A percentile compares a stretch with the other conserved stretches of the same genome.
These are phyloP conservation scores for Aspergillus bridgeri DNA, from an alignment of 495 filamentous ascomycete species.

Conservation along the genomic window DNA sequence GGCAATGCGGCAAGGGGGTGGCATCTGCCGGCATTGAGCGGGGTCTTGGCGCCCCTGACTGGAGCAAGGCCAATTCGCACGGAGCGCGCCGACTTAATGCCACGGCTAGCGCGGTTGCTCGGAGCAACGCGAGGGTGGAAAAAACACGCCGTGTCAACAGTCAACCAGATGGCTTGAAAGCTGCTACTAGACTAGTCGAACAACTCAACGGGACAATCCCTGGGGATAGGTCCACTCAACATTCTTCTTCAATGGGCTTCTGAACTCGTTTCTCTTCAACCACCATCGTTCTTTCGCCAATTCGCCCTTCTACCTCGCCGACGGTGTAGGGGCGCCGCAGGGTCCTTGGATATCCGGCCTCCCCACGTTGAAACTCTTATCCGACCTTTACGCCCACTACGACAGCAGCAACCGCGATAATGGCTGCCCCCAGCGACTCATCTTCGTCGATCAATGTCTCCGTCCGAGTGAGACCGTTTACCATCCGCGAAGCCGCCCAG, in stretches of 20 bases:
- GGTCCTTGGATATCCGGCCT: conserved; percentile 16
- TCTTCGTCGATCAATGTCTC: conserved; percentile 66
- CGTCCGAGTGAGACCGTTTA: conserved; percentile 95
- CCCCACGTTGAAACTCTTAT: conserved; percentile 8
- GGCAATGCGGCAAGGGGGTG: not conserved
- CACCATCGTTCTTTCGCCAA: not conserved
- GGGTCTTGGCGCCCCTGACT: no score
- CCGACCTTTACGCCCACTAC: not conserved
- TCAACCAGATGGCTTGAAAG: conserved; percentile 13
- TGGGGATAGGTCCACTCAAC: conserved; percentile 24
- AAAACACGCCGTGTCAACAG: conserved; percentile 36
- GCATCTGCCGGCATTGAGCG: no score
- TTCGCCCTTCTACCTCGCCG: conserved; percentile 11
- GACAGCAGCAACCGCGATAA: conserved; percentile 23
- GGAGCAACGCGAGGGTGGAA: conserved; percentile 34
- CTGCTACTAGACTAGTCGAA: conserved; percentile 5
- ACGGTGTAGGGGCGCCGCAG: conserved; percentile 19
- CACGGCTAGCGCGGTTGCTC: conserved; percentile 27
- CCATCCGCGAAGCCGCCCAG: conserved; percentile 61
- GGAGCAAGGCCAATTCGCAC: not conserved
- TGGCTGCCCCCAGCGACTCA: conserved; percentile 56
- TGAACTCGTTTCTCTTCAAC: conserved; percentile 9
- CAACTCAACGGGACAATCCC: conserved; percentile 8
- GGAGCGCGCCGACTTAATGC: not conserved
- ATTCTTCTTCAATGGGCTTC: conserved; percentile 16